Evolutionary conservation across 306 rosid genomes (phyloP).

Genomic region (Prunus persica): DNA sequence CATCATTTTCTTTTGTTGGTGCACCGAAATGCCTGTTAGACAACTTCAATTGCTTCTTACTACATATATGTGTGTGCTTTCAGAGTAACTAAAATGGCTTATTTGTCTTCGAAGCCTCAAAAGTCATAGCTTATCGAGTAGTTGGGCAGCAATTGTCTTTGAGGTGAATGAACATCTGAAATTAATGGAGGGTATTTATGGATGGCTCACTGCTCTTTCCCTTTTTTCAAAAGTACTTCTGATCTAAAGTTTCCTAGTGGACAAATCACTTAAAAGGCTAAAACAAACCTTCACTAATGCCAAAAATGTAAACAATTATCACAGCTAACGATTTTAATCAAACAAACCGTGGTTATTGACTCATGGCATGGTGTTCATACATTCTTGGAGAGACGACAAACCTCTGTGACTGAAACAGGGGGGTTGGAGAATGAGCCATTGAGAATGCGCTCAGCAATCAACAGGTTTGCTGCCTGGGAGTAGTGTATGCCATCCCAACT

Average conservation of each 20-base stretch:
- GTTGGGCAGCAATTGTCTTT: conserved; percentile 7
- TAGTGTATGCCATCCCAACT: conserved; percentile 95
- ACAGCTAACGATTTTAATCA: background rate
- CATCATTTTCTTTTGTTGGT: conserved; percentile 41
- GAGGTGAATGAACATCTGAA: conserved; percentile 17
- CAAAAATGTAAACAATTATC: background rate
- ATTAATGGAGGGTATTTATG: background rate
- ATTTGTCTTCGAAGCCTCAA: background rate
- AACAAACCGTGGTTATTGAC: background rate
- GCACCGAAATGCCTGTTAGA: conserved; percentile 38
- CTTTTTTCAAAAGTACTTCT: background rate
- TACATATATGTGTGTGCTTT: conserved; percentile 1
- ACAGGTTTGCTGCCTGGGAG: conserved; percentile 68
- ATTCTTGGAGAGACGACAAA: conserved; percentile 37
- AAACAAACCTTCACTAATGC: background rate
- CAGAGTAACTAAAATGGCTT: background rate
- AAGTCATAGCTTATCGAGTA: background rate
- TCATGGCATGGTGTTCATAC: conserved; percentile 5
- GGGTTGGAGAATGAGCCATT: conserved; percentile 64
- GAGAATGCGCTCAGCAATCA: conserved; percentile 54
- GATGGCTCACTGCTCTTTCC: background rate
- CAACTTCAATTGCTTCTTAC: conserved; percentile 36
- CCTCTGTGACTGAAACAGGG: conserved; percentile 52
- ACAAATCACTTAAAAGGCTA: background rate
- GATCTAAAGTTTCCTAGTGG: background rate